These are phyloP conservation scores for Rheum nobile DNA, from an alignment of 148 eudicot genomes.

Conservation along the genomic window DNA sequence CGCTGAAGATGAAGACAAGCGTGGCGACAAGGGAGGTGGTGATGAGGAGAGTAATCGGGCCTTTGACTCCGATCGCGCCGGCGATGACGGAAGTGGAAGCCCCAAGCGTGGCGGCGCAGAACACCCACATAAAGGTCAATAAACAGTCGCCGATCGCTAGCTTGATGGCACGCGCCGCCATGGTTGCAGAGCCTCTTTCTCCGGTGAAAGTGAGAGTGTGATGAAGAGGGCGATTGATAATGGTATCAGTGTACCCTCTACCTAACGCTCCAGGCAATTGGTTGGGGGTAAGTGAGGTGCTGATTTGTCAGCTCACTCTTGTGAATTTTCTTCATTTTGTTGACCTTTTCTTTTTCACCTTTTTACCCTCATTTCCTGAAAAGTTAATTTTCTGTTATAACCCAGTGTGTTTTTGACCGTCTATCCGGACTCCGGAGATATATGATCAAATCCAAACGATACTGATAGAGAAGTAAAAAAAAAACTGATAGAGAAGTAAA, in stretches of 20 bases:
- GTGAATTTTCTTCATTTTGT: neutral
- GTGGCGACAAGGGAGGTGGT: conserved; percentile 9
- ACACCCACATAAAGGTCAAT: conserved; percentile 59
- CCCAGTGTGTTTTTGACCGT: too few relatives aligned
- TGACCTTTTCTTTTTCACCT: neutral
- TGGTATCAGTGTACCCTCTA: neutral
- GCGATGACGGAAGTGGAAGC: conserved; percentile 27
- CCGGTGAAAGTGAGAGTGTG: neutral
- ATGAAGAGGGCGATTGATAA: neutral
- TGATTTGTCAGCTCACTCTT: neutral
- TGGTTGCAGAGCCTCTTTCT: neutral
- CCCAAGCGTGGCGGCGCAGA: conserved; percentile 50
- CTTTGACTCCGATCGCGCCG: conserved; percentile 26
- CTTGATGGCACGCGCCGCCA: conserved; percentile 30
- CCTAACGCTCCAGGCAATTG: neutral
- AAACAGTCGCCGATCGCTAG: conserved; percentile 43
- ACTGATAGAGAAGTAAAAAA: too few relatives aligned
- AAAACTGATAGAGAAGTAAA: too few relatives aligned
- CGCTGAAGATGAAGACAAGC: conserved; percentile 16
- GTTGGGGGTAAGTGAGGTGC: conserved; percentile 1
- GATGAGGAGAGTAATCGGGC: conserved; percentile 12
- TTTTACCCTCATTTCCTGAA: too few relatives aligned
- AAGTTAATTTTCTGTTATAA: too few relatives aligned
- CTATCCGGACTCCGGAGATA: too few relatives aligned
- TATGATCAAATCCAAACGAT: too few relatives aligned